These are phyloP conservation scores for Aureobasidium sp. DNA, from an alignment of 2,329 filamentous ascomycete genomes.

Conservation along the genomic window DNA sequence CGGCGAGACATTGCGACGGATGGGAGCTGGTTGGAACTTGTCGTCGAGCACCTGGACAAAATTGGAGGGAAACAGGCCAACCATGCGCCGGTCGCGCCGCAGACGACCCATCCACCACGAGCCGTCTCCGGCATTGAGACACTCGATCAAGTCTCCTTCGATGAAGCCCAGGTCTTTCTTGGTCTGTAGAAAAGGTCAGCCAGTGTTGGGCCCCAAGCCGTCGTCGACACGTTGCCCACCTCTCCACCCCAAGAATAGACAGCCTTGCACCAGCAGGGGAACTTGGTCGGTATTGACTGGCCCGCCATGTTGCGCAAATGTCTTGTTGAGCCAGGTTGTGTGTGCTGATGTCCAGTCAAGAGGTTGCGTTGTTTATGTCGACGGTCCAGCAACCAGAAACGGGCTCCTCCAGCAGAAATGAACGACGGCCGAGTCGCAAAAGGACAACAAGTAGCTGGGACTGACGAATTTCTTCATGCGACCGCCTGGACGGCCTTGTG, in stretches of 20 bases:
- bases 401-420: not conserved
- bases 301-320: conserved; percentile 16
- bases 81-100: conserved; percentile 79
- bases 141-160: conserved; percentile 96
- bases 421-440: not conserved
- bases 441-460: not conserved
- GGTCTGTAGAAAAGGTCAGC: conserved; percentile 41
- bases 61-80: conserved; percentile 93
- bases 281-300: conserved; percentile 26
- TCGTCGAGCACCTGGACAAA: conserved; percentile 88
- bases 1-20: conserved; percentile 50
- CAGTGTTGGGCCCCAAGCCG: not conserved
- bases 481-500: not conserved
- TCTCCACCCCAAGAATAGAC: conserved; percentile 37
- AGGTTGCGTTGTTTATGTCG: not conserved
- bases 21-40: conserved; percentile 65
- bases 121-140: conserved; percentile 92
- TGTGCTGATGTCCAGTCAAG: not conserved
- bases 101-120: conserved; percentile 97
- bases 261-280: conserved; percentile 35
- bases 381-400: not conserved
- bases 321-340: not conserved
- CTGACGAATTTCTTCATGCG: not conserved
- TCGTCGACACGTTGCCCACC: conserved; percentile 14
- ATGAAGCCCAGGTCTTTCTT: conserved; percentile 95